phyloP scores from a whole-genome alignment of 2,329 filamentous ascomycete genomes.

The Aureobasidium vineae region DNA sequence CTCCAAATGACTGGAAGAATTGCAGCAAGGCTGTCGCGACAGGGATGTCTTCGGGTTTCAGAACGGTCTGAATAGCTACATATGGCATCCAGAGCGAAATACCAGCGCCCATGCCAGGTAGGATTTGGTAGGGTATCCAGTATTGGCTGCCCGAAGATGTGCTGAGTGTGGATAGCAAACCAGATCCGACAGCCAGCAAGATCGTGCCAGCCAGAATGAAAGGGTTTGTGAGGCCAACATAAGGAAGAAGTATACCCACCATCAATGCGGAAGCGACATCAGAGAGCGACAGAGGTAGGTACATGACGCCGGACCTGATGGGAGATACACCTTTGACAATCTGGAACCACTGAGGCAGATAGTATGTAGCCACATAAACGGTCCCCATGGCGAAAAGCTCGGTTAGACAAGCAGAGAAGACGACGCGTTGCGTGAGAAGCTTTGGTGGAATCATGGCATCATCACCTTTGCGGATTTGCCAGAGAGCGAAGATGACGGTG shows the following conservation, averaged over 20 bases:
- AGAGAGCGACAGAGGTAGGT: constrained; percentile 42
- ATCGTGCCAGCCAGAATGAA: constrained; percentile 46
- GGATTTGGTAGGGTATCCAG: constrained; percentile 43
- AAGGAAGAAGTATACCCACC: constrained; percentile 44
- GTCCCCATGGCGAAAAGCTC: constrained; percentile 11
- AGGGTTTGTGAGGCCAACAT: constrained; percentile 51
- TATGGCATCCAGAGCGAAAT: constrained; percentile 51
- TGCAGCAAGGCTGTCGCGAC: constrained; percentile 35
- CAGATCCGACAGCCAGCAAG: constrained; percentile 49
- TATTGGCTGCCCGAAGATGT: constrained; percentile 41
- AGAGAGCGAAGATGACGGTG: not conserved
- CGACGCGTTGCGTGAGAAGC: not conserved
- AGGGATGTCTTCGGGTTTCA: constrained; percentile 46
- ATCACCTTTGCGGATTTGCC: constrained; percentile 4
- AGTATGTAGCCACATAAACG: constrained; percentile 43
- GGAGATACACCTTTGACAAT: constrained; percentile 50
- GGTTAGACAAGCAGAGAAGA: constrained; percentile 16
- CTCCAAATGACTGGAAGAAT: constrained; percentile 18
- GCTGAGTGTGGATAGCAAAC: constrained; percentile 47
- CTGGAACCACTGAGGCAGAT: constrained; percentile 47
- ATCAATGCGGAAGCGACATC: constrained; percentile 48
- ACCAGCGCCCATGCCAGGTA: constrained; percentile 46
- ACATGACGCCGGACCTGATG: constrained; percentile 47
- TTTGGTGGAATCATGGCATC: constrained; percentile 20
- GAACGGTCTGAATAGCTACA: constrained; percentile 48